These are phyloP conservation scores for Coniochaeta prunicola DNA, from an alignment of 2,329 filamentous ascomycete genomes.

Conservation along the genomic window DNA sequence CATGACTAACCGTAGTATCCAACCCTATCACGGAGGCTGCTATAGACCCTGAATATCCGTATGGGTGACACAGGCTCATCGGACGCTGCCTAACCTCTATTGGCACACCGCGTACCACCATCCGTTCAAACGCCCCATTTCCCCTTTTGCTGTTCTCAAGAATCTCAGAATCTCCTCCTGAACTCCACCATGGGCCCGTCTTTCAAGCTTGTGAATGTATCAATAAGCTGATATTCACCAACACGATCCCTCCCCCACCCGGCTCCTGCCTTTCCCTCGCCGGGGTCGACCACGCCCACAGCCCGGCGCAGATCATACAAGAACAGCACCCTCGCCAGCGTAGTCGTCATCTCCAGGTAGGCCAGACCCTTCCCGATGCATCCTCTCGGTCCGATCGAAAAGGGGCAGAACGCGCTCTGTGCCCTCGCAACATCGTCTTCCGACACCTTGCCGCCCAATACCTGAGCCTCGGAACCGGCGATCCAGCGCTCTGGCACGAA, in stretches of 20 bases:
- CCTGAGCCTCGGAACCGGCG: conserved; percentile 28
- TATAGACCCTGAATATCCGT: too few species aligned
- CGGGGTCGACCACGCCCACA: conserved; percentile 39
- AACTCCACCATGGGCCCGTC: conserved; percentile 65
- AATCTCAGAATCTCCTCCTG: conserved; percentile 19
- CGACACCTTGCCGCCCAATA: conserved; percentile 26
- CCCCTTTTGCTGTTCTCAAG: conserved; percentile 7
- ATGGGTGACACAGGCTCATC: too few species aligned
- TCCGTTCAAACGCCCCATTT: too few species aligned
- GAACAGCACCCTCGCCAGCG: conserved; percentile 54
- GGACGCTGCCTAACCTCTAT: background rate
- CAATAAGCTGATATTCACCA: conserved; percentile 61
- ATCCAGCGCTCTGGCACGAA: conserved; percentile 63
- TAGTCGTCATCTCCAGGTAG: conserved; percentile 59
- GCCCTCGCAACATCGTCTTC: conserved; percentile 47
- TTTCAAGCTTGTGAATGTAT: conserved; percentile 69
- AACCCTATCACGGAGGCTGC: too few species aligned
- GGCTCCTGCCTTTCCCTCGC: conserved; percentile 39
- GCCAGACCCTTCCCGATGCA: conserved; percentile 67
- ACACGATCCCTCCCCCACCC: conserved; percentile 48
- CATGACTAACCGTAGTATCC: background rate
- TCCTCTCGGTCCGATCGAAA: conserved; percentile 60
- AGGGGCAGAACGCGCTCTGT: conserved; percentile 66
- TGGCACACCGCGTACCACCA: background rate
- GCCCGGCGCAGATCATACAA: conserved; percentile 53